Percentiles rank a stretch among this genome's conserved stretches.
phyloP scores from a whole-genome alignment of 257 asterid genomes.

The Solanum virginianum region DNA sequence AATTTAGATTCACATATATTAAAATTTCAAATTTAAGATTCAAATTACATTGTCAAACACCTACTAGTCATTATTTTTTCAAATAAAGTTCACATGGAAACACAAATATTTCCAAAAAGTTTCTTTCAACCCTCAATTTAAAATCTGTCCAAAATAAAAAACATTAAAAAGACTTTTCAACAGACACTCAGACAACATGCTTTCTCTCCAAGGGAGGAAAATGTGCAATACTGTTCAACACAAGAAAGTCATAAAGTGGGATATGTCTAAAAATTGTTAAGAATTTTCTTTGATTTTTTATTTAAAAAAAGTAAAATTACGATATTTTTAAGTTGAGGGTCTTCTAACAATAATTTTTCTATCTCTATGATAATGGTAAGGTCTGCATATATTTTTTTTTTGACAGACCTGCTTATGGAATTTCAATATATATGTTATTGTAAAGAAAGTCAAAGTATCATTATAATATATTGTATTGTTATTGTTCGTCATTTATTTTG shows the following conservation, averaged over 20 bases:
- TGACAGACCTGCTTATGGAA: too few relatives aligned
- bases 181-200: neutral
- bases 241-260: neutral
- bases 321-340: too few relatives aligned
- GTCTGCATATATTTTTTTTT: too few relatives aligned
- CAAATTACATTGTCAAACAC: too few relatives aligned
- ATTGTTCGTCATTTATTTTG: too few relatives aligned
- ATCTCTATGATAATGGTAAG: too few relatives aligned
- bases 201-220: neutral
- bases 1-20: too few relatives aligned
- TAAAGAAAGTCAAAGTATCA: neutral
- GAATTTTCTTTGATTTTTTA: neutral
- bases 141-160: neutral
- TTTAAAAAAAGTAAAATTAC: too few relatives aligned
- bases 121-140: neutral
- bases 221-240: neutral
- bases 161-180: neutral
- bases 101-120: neutral
- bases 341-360: too few relatives aligned
- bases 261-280: neutral
- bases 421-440: too few relatives aligned
- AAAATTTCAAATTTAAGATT: too few relatives aligned
- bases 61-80: neutral
- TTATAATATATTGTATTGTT: neutral
- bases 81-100: neutral